Percentiles rank a stretch among this genome's conserved stretches.
Evolutionary conservation across 2,329 filamentous ascomycete genomes (phyloP).

Genomic region (Gaeumannomyces tritici): DNA sequence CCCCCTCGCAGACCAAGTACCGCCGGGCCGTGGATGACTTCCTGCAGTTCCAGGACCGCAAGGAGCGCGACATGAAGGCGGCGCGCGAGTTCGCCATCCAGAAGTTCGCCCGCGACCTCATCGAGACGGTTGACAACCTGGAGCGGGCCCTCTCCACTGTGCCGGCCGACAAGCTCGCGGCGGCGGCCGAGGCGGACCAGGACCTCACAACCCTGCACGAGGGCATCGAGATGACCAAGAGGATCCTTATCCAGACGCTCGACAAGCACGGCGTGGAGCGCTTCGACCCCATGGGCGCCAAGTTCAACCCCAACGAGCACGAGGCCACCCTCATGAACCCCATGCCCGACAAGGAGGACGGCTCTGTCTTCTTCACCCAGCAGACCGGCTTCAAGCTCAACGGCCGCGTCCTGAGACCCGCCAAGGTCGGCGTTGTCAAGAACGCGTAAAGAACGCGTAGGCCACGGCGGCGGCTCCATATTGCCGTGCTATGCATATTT

Average conservation of each 20-base stretch:
- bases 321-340: constrained; percentile 95
- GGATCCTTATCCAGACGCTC: constrained; percentile 75
- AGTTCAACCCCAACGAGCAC: constrained; percentile 94
- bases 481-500: neutral
- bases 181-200: constrained; percentile 26
- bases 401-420: constrained; percentile 77
- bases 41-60: constrained; percentile 95
- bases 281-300: constrained; percentile 72
- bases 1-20: constrained; percentile 68
- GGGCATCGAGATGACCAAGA: constrained; percentile 92
- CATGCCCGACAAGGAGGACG: constrained; percentile 78
- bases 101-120: constrained; percentile 87
- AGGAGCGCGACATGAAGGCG: constrained; percentile 76
- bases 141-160: constrained; percentile 83
- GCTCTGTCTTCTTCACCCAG: constrained; percentile 83
- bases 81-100: constrained; percentile 92
- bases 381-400: constrained; percentile 95
- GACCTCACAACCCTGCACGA: constrained; percentile 76
- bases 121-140: constrained; percentile 94
- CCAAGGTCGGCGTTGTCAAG: constrained; percentile 95
- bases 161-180: constrained; percentile 59
- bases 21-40: constrained; percentile 92
- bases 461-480: neutral
- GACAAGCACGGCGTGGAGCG: constrained; percentile 91
- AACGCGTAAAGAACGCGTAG: constrained; percentile 67